A percentile compares a stretch with the other conserved stretches of the same genome.
Evolutionary conservation across 345 rosid species (phyloP).

Genomic region (Arabis alpina): DNA sequence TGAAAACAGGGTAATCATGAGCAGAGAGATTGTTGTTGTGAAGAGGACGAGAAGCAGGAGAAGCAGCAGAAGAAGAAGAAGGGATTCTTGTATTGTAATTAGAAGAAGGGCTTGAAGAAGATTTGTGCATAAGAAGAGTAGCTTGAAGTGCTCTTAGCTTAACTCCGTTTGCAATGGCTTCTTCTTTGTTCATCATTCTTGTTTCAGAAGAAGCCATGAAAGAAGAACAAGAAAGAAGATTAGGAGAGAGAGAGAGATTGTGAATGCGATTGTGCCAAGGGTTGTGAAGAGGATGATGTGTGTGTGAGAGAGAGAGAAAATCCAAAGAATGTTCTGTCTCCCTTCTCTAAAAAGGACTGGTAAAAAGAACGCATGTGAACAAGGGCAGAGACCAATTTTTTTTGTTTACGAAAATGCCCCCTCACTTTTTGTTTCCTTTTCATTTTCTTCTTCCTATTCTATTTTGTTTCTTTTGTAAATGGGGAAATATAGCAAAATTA

Average conservation of each 20-base stretch:
- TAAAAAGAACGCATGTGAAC: constrained; percentile 53
- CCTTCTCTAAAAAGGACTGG: constrained; percentile 44
- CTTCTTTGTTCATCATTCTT: constrained; percentile 47
- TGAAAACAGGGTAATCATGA: constrained; percentile 94
- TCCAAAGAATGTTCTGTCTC: constrained; percentile 56
- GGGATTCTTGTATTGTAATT: constrained; percentile 43
- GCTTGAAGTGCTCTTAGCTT: constrained; percentile 88
- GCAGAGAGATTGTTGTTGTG: constrained; percentile 68
- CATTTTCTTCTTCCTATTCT: background rate
- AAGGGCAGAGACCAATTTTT: constrained; percentile 29
- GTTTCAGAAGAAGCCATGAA: constrained; percentile 66
- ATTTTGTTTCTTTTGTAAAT: constrained; percentile 11
- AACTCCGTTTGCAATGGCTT: constrained; percentile 88
- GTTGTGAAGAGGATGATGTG: constrained; percentile 48
- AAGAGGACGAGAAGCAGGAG: constrained; percentile 66
- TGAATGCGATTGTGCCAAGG: constrained; percentile 33
- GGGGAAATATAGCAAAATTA: background rate
- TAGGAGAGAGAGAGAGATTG: constrained; percentile 31
- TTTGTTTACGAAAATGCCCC: constrained; percentile 48
- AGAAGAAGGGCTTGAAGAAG: constrained; percentile 57
- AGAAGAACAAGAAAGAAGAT: constrained; percentile 40
- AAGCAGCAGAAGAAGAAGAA: constrained; percentile 51
- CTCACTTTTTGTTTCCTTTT: background rate
- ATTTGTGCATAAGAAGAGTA: constrained; percentile 62
- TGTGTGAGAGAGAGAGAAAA: constrained; percentile 39